Base-by-base conservation (phyloP, 2,329 filamentous ascomycete genomes). In the Fusarium mangiferae region DNA sequence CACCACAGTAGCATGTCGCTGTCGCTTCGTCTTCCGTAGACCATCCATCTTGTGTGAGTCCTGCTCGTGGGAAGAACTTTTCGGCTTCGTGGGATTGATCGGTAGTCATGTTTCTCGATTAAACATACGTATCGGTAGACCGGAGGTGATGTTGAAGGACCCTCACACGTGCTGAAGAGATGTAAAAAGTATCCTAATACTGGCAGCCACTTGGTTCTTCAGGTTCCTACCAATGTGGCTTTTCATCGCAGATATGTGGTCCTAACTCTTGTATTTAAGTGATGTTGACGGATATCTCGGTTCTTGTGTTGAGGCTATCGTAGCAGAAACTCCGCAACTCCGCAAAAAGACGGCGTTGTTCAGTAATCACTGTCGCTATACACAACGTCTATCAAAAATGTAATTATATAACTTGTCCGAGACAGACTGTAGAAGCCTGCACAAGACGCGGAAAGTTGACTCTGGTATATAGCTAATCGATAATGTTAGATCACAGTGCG, bases 1-100 rank as follows among this genome's bases (percentile, higher is more conserved):
- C 81, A 26, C 89, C 88, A 70, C 89, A 90, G 75, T 85, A 89
- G 75, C 89, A 91, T 2, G 89, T 90, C 0, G 88, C 88, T 11
- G 88, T 90, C 7, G 88, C 88, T 73, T 84, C 81, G 18, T 82
- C 79, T 5, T 85, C 82, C 0, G 63, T 87, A 0, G 84, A 86
- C 80, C 82, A 86, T 52, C 86, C 84, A 62, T 87, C 84, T 18
- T 75, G 70, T 49, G 80, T 80, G 4, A 75, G n/a, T 26, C 83
- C 79, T 14, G 83, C 79, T 8, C 33, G 38, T 5, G 57, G 62
- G 13, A 64, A 18, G 7, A 18, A 20, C 8, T 3, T n/a, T 49
- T n/a, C 3, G 20, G 15, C 28, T 18, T 9, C 13, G 7, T n/a
- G 15, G 10, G 15, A n/a, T 11, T n/a, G 20, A 7, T 30, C 46